A percentile compares a stretch with the other conserved stretches of the same genome.
phyloP scores from a whole-genome alignment of 768 basidiomycete species.

The Lactifluus subvellereus region DNA sequence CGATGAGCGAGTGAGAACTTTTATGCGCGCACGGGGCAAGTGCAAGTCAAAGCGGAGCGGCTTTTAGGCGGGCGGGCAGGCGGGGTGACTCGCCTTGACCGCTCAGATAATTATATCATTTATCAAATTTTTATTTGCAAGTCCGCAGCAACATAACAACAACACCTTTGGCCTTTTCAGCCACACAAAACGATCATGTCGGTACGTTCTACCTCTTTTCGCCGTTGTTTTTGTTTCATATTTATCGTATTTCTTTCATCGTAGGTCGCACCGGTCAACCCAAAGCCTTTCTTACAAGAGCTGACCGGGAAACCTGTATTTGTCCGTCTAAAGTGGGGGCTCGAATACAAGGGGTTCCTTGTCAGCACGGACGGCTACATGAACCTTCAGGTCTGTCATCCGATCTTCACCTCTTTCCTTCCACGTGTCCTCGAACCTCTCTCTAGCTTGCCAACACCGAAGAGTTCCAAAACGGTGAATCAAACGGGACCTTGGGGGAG shows the following conservation, averaged over 20 bases:
- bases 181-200: slow-evolving; percentile 49
- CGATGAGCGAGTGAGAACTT: background rate
- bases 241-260: background rate
- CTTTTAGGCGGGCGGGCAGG: too few relatives aligned
- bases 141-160: slow-evolving; percentile 33
- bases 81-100: background rate
- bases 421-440: background rate
- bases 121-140: slow-evolving; percentile 30
- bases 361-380: slow-evolving; percentile 99
- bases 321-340: slow-evolving; percentile 96
- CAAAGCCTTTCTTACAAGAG: slow-evolving; percentile 98
- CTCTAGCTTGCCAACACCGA: slow-evolving; percentile 94
- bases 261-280: slow-evolving; percentile 91
- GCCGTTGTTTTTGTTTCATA: background rate
- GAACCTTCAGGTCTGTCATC: slow-evolving; percentile 83
- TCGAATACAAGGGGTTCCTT: slow-evolving; percentile 98
- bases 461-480: slow-evolving; percentile 94
- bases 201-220: slow-evolving; percentile 37
- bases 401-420: background rate
- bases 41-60: background rate
- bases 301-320: slow-evolving; percentile 95
- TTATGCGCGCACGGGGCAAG: background rate
- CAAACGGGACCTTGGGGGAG: slow-evolving; percentile 95
- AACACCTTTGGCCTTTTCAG: background rate
- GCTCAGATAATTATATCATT: too few relatives aligned